Conservation (phyloP, 2,329 filamentous ascomycete species). For the Fusarium lateritium region DNA sequence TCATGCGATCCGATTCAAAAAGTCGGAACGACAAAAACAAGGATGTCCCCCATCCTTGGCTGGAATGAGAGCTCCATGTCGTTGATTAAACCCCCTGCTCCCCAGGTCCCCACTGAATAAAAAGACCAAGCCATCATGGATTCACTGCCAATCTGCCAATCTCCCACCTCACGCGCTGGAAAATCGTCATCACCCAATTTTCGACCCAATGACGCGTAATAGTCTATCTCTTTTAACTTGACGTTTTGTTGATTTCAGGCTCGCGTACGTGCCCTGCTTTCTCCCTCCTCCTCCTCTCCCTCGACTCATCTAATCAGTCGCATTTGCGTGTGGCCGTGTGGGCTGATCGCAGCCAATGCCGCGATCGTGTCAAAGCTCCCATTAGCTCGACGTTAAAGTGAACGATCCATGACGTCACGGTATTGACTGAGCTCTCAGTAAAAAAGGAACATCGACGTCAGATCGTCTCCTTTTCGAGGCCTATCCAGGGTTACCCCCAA, state of each 20-base stretch:
- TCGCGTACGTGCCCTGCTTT: slow-evolving; percentile 37
- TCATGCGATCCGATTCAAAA: background rate
- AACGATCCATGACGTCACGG: slow-evolving; percentile 49
- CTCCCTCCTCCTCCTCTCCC: slow-evolving; percentile 6
- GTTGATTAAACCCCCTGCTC: slow-evolving; percentile 16
- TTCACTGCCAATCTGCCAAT: slow-evolving; percentile 12
- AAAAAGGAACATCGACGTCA: slow-evolving; percentile 37
- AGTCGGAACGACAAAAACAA: slow-evolving; percentile 24
- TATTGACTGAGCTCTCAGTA: slow-evolving; percentile 5
- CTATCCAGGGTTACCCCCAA: slow-evolving; percentile 6
- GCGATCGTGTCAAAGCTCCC: slow-evolving; percentile 38
- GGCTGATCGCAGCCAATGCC: slow-evolving; percentile 35
- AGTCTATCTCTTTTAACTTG: slow-evolving; percentile 21
- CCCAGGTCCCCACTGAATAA: slow-evolving; percentile 39
- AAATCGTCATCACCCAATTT: slow-evolving; percentile 35
- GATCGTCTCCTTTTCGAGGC: slow-evolving; percentile 5
- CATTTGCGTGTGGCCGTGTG: slow-evolving; percentile 22
- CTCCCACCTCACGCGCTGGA: slow-evolving; percentile 15
- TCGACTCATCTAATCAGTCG: slow-evolving; percentile 14
- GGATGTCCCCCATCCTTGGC: slow-evolving; percentile 34
- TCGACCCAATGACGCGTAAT: slow-evolving; percentile 39
- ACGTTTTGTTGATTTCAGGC: slow-evolving; percentile 13
- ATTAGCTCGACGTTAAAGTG: slow-evolving; percentile 35
- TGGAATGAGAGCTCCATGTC: slow-evolving; percentile 36
- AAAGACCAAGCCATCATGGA: slow-evolving; percentile 35